Percentiles rank a stretch among this genome's conserved stretches.
These are phyloP conservation scores for Hyphopichia pseudoburtonii DNA, from an alignment of 1,139 yeast genomes.

Conservation along the genomic window DNA sequence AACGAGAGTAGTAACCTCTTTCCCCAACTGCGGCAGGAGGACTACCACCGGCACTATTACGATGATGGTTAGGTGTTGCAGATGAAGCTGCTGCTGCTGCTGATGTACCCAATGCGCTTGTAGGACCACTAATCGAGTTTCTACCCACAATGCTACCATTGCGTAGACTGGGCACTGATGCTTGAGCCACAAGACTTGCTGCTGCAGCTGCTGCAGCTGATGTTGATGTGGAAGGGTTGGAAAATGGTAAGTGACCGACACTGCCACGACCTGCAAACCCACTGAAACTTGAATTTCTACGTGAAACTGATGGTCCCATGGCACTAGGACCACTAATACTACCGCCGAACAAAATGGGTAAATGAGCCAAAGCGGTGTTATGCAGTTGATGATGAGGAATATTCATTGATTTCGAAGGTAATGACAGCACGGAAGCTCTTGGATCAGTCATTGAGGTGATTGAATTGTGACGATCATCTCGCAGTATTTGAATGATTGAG, in stretches of 20 bases:
- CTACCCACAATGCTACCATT: conserved; percentile 43
- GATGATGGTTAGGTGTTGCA: neutral
- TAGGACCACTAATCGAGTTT: conserved; percentile 8
- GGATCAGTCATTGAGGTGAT: conserved; percentile 32
- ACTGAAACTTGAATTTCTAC: conserved; percentile 42
- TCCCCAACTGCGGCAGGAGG: conserved; percentile 9
- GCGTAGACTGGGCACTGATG: conserved; percentile 41
- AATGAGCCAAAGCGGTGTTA: conserved; percentile 41
- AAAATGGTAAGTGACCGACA: no score
- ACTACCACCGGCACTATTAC: no score
- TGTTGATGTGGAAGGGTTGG: no score
- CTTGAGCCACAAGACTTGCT: conserved; percentile 29
- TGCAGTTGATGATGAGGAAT: conserved; percentile 50
- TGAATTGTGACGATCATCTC: conserved; percentile 44
- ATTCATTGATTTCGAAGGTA: conserved; percentile 50
- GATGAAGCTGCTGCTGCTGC: neutral
- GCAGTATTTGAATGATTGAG: conserved; percentile 44
- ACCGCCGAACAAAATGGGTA: conserved; percentile 46
- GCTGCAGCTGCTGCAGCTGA: no score
- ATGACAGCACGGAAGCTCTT: conserved; percentile 43
- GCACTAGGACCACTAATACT: conserved; percentile 39
- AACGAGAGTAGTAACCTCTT: conserved; percentile 40
- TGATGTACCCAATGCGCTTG: neutral
- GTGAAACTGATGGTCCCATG: conserved; percentile 44
- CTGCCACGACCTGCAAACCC: no score